Conservation (phyloP, 1,284 basidiomycete species). For the Cryptococcus floricola region DNA sequence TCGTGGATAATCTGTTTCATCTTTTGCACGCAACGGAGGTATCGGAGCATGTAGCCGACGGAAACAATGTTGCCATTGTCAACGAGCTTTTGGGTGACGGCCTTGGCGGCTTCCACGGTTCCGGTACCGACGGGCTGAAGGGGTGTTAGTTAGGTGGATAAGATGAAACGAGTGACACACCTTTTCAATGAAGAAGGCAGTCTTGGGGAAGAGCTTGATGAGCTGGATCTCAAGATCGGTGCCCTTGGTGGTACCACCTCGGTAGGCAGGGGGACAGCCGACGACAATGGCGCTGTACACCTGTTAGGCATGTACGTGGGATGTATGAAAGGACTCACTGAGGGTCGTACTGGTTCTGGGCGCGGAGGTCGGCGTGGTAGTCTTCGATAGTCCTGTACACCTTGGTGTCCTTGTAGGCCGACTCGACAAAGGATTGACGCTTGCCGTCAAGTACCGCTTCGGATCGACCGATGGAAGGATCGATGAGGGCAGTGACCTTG, state of each 20-base stretch:
- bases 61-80: slow-evolving; percentile 75
- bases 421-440: slow-evolving; percentile 87
- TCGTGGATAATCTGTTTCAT: slow-evolving; percentile 97
- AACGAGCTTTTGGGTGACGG: slow-evolving; percentile 65
- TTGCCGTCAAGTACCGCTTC: slow-evolving; percentile 79
- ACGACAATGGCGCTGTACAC: slow-evolving; percentile 68
- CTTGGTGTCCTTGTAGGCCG: slow-evolving; percentile 86
- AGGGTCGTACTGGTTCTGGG: slow-evolving; percentile 45
- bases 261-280: slow-evolving; percentile 89
- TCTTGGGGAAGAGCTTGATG: slow-evolving; percentile 80
- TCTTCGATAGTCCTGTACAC: slow-evolving; percentile 86
- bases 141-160: neutral
- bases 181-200: slow-evolving; percentile 93
- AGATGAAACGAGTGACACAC: slow-evolving; percentile 11
- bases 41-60: slow-evolving; percentile 88
- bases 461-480: slow-evolving; percentile 81
- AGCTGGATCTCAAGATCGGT: slow-evolving; percentile 88
- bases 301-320: neutral
- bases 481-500: slow-evolving; percentile 91
- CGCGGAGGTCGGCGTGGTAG: slow-evolving; percentile 65
- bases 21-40: slow-evolving; percentile 90
- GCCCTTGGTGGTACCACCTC: slow-evolving; percentile 71
- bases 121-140: slow-evolving; percentile 79
- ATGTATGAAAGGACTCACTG: slow-evolving; percentile 42
- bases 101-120: slow-evolving; percentile 55